Evolutionary conservation across 805 yeast species (phyloP), one percentile per base, ranked within the genome.

Genomic region (Wickerhamomyces hampshirensis): DNA sequence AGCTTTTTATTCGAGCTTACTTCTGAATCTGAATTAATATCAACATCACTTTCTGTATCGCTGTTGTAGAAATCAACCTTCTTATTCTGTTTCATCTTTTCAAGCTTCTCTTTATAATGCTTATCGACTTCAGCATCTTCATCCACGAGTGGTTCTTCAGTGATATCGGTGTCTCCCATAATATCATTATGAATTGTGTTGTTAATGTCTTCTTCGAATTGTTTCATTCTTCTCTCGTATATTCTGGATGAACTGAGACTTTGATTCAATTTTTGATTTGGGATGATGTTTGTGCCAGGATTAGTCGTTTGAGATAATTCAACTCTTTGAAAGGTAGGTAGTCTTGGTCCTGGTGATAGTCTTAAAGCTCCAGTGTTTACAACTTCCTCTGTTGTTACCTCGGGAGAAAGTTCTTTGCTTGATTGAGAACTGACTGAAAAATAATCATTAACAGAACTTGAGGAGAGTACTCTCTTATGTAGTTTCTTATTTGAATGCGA

Each of bases 271-370:
- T 21, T 11, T 10, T 40, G 30, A 10, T 28, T 27, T 6, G 31
- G 12, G 5, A 28, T 31, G 17, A 7, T 26, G 18, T 23, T 14
- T 12, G 24, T 4, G 4, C n/a, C 28, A 5, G 27, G 27, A 33
- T 14, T 18, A 31, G 31, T 19, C 11, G 30, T 15, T 29, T 32
- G 24, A 14, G 29, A 31, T 12, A 41, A 38, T 21, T 49, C 51
- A 26, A 50, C 34, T 24, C 45, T 41, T 28, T 48, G 50, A 23
- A 53, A 53, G 2, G 47, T 44, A 4, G 58, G 56, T 16, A 53
- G 33, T 16, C 23, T 31, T 11, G 48, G 42, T 11, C 39, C 43
- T 4, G 48, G 45, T 3, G 48, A 34, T 10, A 23, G 5, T 17
- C 31, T 8, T 19, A 16, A 23, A 13, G 18, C 4, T 10, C 26